Evolutionary conservation across 345 rosid species (phyloP), one percentile per base, ranked within the genome.

Genomic region (Cochlearia excelsa): DNA sequence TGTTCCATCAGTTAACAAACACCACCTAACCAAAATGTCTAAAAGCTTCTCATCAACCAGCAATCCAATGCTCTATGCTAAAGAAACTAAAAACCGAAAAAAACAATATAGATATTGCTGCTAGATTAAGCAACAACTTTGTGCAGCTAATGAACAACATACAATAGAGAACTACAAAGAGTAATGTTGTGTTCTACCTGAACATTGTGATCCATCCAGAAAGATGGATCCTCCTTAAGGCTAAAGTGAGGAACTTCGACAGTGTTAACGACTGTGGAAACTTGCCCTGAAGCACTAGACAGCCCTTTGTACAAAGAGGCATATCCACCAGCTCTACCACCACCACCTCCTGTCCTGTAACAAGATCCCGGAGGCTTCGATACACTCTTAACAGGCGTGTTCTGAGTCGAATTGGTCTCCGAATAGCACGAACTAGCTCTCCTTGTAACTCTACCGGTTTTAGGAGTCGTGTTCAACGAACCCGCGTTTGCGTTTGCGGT

Each of bases 191-290:
- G 23, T 16, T 16, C n/a, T 72, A 88, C 98, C 96, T 91, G 98
- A 71, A 91, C 93, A 71, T 81, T 91, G 66, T 91, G 96, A 62
- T 91, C 98, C 96, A 91, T 84, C 98, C 98, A 91, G 75, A 91
- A 91, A 1, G 96, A 87, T 29, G 96, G 91, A 74, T 91, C 88
- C 57, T 89, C 98, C 55, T 79, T 86, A 47, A 92, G 90, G 63
- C 85, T 81, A 70, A 89, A 93, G 80, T 93, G 94, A 81, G 99
- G 90, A 1, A 89, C 97, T 79, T 89, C 91, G 48, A 82, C 85
- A 5, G 84, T 76, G 56, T 85, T 86, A 61, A 86, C 86, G 65
- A 78, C 66, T 8, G 54, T 16, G 1, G 82, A 72, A 26, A 72
- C 51, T 7, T 74, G 74, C 54, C 76, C 81, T 59, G 72, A 38